Evolutionary conservation across 257 asterid genomes (phyloP), one percentile per base, ranked within the genome.

Genomic region (Solanum ossicruentum): DNA sequence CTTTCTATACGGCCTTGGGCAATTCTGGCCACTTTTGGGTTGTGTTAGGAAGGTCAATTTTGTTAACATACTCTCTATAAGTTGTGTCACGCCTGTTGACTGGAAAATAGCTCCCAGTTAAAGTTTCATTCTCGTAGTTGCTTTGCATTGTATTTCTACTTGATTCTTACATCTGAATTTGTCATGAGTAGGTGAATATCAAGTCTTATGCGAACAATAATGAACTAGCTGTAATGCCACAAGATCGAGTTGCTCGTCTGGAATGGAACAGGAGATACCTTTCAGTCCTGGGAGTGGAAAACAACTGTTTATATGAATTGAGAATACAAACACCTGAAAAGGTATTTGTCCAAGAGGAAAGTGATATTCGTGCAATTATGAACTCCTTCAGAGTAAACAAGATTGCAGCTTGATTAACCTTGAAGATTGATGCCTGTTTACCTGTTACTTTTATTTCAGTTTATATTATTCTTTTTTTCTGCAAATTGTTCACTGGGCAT

Each of bases 201-300:
- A 95, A 95, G 92, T 97, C 99, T 23, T 97, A 90, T 54, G 99
- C 99, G 3, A 96, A 88, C 96, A 96, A 96, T 93, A 96, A 96
- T 58, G 97, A 96, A 56, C 84, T 96, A 87, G 99, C 99, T 18
- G 96, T 96, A 28, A 95, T 95, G 98, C 99, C 99, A 60, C 82
- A 93, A 84, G 93, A 94, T 63, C 89, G 98, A 18, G 93, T 96
- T 89, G 95, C 87, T 57, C 89, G 94, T 79, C 85, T 93, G 85
- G 99, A 96, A 88, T 94, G 99, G 98, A 85, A 96, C 83, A 89
- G 98, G 61, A 94, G 95, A 82, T 96, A 96, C 80, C 97, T 94
- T 72, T 93, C 99, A 0, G 97, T 96, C 85, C 98, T 96, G 81
- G 98, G 99, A 90, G 99, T 94, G 72, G 99, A 93, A 92, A 96